phyloP scores from a whole-genome alignment of 306 rosid genomes.

The Luffa aegyptiaca region DNA sequence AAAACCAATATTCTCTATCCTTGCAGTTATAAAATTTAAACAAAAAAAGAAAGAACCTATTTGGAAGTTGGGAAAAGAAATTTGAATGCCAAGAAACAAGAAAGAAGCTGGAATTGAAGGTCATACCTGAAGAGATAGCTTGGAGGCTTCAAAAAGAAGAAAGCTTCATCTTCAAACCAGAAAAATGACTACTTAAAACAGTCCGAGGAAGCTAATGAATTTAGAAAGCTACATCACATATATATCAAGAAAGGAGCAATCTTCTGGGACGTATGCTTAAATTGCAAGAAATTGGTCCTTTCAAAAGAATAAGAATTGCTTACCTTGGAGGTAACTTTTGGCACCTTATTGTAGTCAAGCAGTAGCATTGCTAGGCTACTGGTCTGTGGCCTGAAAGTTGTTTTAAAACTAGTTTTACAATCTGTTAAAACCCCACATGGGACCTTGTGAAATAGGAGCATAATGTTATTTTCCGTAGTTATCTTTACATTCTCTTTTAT shows the following conservation, averaged over 20 bases:
- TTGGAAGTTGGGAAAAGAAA: background rate
- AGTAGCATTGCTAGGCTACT: background rate
- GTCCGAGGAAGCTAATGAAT: background rate
- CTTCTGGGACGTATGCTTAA: background rate
- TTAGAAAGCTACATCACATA: background rate
- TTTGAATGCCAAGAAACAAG: background rate
- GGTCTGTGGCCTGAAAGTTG: background rate
- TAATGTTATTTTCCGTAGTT: background rate
- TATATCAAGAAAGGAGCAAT: background rate
- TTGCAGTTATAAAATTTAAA: background rate
- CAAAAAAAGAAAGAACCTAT: background rate
- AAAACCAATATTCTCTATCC: background rate
- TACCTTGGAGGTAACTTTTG: background rate
- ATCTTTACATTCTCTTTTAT: background rate
- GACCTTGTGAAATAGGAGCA: background rate
- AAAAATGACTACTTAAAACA: background rate
- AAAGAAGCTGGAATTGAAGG: background rate
- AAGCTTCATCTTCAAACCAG: background rate
- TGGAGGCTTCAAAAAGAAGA: background rate
- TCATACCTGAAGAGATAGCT: background rate
- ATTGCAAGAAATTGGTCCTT: background rate
- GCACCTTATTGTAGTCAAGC: background rate
- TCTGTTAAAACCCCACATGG: background rate
- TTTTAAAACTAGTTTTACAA: background rate
- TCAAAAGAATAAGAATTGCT: conserved; percentile 8